phyloP scores from a whole-genome alignment of 805 yeast species.

The Brettanomyces nanus region DNA sequence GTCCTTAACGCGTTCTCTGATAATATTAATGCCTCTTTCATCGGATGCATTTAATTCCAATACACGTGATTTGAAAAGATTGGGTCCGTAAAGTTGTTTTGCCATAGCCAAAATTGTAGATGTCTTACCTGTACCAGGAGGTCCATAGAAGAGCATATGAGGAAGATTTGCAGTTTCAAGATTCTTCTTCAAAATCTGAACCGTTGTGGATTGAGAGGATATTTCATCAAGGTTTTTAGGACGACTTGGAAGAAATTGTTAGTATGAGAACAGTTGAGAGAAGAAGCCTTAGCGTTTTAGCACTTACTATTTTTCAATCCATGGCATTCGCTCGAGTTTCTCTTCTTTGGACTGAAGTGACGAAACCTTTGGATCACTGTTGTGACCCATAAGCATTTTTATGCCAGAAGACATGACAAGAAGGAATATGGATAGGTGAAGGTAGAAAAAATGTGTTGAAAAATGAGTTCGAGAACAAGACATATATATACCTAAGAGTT shows the following conservation, averaged over 20 bases:
- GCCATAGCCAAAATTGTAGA: conserved; percentile 82
- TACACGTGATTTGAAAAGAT: conserved; percentile 58
- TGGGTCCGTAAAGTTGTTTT: conserved; percentile 70
- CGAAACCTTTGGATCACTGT: conserved; percentile 9
- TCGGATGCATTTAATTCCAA: conserved; percentile 85
- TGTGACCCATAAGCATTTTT: conserved; percentile 13
- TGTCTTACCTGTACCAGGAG: conserved; percentile 92
- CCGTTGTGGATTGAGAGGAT: conserved; percentile 86
- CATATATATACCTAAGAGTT: background rate
- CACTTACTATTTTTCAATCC: conserved; percentile 81
- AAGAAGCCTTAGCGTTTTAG: too few relatives aligned
- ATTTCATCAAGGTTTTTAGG: conserved; percentile 84
- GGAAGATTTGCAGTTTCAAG: conserved; percentile 77
- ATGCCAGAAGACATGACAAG: conserved; percentile 4
- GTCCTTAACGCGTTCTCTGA: conserved; percentile 74
- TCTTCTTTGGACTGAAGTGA: conserved; percentile 22
- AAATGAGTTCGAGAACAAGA: background rate
- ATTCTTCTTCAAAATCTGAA: conserved; percentile 72
- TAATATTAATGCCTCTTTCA: conserved; percentile 84
- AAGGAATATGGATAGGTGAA: background rate
- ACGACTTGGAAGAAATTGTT: conserved; percentile 42
- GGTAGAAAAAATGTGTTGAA: background rate
- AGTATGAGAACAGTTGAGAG: too few relatives aligned
- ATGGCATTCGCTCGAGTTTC: conserved; percentile 54
- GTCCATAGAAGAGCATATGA: conserved; percentile 87